phyloP scores from a whole-genome alignment of 495 filamentous ascomycete genomes.

The Sphaerosporella brunnea region DNA sequence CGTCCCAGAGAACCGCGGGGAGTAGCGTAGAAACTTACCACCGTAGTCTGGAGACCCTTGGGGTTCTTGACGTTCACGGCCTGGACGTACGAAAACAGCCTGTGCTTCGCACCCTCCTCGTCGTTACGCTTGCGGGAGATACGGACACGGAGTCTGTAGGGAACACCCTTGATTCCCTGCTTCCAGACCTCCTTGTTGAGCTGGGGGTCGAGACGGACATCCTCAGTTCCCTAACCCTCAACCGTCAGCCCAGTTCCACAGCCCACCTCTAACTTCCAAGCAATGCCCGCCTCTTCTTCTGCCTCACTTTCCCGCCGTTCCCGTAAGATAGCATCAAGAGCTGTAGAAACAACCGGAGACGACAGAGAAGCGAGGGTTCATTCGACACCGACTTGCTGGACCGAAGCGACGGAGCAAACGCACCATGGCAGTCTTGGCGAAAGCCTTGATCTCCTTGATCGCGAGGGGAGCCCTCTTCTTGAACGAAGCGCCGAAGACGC shows the following conservation, averaged over 20 bases:
- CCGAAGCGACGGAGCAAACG: constrained; percentile 29
- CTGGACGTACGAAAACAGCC: constrained; percentile 97
- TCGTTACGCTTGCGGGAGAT: constrained; percentile 99
- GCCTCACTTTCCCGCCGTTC: not conserved
- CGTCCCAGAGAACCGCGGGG: not conserved
- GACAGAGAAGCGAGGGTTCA: not conserved
- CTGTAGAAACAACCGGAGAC: not conserved
- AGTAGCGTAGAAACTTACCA: constrained; percentile 32
- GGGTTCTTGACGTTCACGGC: constrained; percentile 98
- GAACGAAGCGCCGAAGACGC: constrained; percentile 93
- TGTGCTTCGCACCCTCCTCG: constrained; percentile 96
- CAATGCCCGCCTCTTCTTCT: too few relatives aligned
- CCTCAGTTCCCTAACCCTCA: constrained; percentile 61
- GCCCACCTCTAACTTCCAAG: too few relatives aligned
- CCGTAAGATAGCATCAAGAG: not conserved
- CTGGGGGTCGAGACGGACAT: constrained; percentile 94
- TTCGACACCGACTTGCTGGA: too few relatives aligned
- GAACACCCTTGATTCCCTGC: constrained; percentile 92
- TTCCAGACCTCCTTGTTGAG: constrained; percentile 99
- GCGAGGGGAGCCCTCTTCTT: constrained; percentile 97
- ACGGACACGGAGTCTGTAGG: constrained; percentile 87
- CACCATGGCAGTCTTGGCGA: constrained; percentile 91
- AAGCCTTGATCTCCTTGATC: constrained; percentile 96
- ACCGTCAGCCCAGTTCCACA: constrained; percentile 22
- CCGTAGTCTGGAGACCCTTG: constrained; percentile 82